Percentiles rank a stretch among this genome's conserved stretches.
Conservation (phyloP, 352 stramenopile genomes). For the Achlya hypogyna region DNA sequence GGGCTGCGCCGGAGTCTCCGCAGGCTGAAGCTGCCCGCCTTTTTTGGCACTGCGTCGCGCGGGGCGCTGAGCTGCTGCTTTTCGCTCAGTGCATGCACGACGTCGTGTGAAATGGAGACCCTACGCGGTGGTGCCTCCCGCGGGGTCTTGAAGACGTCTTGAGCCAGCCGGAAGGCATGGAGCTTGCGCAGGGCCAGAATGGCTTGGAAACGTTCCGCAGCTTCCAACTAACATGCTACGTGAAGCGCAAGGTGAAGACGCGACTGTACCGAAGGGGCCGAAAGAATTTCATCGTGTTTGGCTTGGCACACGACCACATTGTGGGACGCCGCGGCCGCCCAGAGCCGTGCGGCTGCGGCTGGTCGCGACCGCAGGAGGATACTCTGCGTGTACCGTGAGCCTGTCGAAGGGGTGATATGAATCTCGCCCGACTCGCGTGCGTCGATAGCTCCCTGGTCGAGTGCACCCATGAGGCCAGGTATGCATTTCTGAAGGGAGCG, state of each 20-base stretch:
- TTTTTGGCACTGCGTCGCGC: not conserved
- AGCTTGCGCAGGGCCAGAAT: conserved; percentile 5
- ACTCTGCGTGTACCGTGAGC: not conserved
- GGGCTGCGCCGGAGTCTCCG: not conserved
- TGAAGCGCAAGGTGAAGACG: not conserved
- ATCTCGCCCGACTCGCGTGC: not conserved
- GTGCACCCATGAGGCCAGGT: not conserved
- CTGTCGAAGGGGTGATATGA: not conserved
- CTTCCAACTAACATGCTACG: not conserved
- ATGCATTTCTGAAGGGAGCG: not conserved
- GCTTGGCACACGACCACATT: not conserved
- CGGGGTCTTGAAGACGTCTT: not conserved
- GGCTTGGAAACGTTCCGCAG: not conserved
- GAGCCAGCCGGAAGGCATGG: conserved; percentile 13
- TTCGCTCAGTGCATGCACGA: not conserved
- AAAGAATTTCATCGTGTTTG: not conserved
- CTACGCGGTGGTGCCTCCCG: not conserved
- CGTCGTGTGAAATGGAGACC: not conserved
- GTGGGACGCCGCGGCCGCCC: not conserved
- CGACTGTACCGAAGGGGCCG: not conserved
- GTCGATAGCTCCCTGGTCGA: not conserved
- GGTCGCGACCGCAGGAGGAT: not conserved
- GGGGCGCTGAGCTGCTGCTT: not conserved
- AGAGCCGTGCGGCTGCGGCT: not conserved
- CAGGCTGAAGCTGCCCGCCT: not conserved